Conservation (phyloP, 345 rosid species). For the Limnanthes douglasii region DNA sequence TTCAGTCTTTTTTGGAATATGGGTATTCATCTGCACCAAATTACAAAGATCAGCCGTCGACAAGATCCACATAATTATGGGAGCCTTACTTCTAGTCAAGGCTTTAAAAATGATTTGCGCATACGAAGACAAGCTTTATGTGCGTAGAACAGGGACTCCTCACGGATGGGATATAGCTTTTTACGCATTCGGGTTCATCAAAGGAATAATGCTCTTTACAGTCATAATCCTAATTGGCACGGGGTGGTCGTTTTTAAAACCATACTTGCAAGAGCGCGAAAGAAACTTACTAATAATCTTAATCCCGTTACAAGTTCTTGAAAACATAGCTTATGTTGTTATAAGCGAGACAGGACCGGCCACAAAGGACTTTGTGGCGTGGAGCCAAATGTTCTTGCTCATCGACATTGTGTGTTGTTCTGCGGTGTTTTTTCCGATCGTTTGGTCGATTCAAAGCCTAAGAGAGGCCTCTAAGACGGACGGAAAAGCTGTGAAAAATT, state of each 20-base stretch:
- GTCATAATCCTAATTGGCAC: slow-evolving; percentile 41
- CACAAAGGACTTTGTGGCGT: slow-evolving; percentile 30
- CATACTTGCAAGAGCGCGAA: slow-evolving; percentile 40
- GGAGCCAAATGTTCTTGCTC: slow-evolving; percentile 32
- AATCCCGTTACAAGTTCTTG: slow-evolving; percentile 40
- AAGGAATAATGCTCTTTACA: slow-evolving; percentile 41
- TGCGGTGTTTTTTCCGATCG: slow-evolving; percentile 35
- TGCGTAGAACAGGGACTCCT: slow-evolving; percentile 27
- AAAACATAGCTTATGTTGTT: slow-evolving; percentile 30
- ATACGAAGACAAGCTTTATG: slow-evolving; percentile 23
- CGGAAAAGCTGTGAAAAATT: slow-evolving; percentile 29
- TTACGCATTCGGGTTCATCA: slow-evolving; percentile 37
- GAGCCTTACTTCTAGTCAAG: slow-evolving; percentile 28
- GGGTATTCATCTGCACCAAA: slow-evolving; percentile 20
- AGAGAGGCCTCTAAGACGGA: slow-evolving; percentile 29
- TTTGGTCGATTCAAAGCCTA: slow-evolving; percentile 40
- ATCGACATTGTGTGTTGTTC: slow-evolving; percentile 34
- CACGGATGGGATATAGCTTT: slow-evolving; percentile 55
- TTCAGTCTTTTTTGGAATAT: slow-evolving; percentile 8
- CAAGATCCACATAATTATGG: slow-evolving; percentile 34
- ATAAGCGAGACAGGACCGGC: slow-evolving; percentile 33
- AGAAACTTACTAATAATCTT: slow-evolving; percentile 27
- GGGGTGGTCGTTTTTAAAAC: slow-evolving; percentile 46
- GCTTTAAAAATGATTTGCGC: slow-evolving; percentile 37
- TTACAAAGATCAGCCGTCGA: slow-evolving; percentile 15